These are phyloP conservation scores for Sugiyamaella neomexicana DNA, from an alignment of 1,139 yeast genomes.

Conservation along the genomic window DNA sequence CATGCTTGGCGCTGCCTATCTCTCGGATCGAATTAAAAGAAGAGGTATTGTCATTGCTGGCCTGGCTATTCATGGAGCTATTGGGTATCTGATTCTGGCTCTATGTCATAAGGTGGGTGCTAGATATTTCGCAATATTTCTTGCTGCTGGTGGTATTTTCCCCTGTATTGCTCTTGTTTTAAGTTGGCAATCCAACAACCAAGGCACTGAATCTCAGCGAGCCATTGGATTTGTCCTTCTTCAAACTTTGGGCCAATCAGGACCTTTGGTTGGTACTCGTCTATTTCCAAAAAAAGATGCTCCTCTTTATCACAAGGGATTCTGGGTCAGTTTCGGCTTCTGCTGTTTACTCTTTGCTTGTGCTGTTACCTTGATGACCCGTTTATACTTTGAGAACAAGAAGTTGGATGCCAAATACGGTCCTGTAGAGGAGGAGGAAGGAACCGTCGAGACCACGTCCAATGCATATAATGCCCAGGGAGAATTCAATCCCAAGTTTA, in stretches of 20 bases:
- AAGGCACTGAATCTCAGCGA: slow-evolving; percentile 36
- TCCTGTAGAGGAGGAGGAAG: slow-evolving; percentile 23
- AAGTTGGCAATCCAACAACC: slow-evolving; percentile 40
- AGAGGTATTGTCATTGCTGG: slow-evolving; percentile 34
- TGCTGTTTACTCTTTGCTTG: slow-evolving; percentile 26
- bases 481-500: slow-evolving; percentile 27
- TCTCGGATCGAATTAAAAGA: slow-evolving; percentile 32
- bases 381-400: slow-evolving; percentile 29
- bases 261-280: slow-evolving; percentile 39
- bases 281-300: slow-evolving; percentile 36
- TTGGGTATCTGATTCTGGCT: slow-evolving; percentile 37
- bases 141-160: slow-evolving; percentile 39
- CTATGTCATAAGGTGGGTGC: slow-evolving; percentile 30
- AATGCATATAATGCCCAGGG: slow-evolving; percentile 26
- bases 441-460: slow-evolving; percentile 16
- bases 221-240: slow-evolving; percentile 37
- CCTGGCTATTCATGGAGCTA: slow-evolving; percentile 32
- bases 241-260: slow-evolving; percentile 39
- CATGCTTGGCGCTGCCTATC: slow-evolving; percentile 27
- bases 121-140: slow-evolving; percentile 37
- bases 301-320: slow-evolving; percentile 36
- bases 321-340: slow-evolving; percentile 35
- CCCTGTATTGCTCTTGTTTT: slow-evolving; percentile 36
- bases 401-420: slow-evolving; percentile 33
- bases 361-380: slow-evolving; percentile 27